These are phyloP conservation scores for Phaeoacremonium minimum DNA, from an alignment of 2,329 filamentous ascomycete genomes.

Conservation along the genomic window DNA sequence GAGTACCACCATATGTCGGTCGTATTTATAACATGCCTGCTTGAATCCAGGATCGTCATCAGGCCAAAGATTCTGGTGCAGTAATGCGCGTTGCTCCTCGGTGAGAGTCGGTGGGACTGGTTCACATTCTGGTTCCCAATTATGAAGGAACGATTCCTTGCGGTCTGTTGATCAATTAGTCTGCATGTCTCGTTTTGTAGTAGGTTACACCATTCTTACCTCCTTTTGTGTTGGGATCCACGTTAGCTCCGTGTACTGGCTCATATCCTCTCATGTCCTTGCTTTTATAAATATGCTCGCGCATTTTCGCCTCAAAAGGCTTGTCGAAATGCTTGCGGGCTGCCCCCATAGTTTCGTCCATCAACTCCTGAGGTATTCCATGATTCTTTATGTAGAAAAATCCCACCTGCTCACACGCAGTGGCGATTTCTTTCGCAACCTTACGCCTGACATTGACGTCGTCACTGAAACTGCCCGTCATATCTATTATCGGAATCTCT, in stretches of 20 bases:
- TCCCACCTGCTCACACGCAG: background rate
- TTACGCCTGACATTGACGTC: background rate
- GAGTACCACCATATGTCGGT: conserved; percentile 5
- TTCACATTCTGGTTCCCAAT: conserved; percentile 10
- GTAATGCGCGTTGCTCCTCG: conserved; percentile 4
- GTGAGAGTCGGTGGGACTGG: conserved; percentile 5
- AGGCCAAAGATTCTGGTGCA: conserved; percentile 8
- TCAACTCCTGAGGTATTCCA: background rate
- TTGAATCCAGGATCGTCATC: conserved; percentile 1
- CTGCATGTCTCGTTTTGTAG: no score
- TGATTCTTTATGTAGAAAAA: conserved; percentile 1
- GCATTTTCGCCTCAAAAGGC: conserved; percentile 1
- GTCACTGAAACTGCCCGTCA: conserved; percentile 4
- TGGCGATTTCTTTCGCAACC: background rate
- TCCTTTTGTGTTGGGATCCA: conserved; percentile 4
- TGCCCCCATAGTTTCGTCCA: conserved; percentile 1
- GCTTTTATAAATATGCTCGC: conserved; percentile 6
- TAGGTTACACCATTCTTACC: no score
- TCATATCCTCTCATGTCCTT: conserved; percentile 6
- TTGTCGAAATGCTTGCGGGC: conserved; percentile 1
- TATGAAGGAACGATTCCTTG: conserved; percentile 11
- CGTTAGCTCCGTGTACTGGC: conserved; percentile 3
- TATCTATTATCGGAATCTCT: conserved; percentile 11
- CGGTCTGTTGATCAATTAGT: conserved; percentile 4
- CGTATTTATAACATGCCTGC: conserved; percentile 5